Conservation (phyloP, 2,329 filamentous ascomycete species). For the Xylaria sp. region DNA sequence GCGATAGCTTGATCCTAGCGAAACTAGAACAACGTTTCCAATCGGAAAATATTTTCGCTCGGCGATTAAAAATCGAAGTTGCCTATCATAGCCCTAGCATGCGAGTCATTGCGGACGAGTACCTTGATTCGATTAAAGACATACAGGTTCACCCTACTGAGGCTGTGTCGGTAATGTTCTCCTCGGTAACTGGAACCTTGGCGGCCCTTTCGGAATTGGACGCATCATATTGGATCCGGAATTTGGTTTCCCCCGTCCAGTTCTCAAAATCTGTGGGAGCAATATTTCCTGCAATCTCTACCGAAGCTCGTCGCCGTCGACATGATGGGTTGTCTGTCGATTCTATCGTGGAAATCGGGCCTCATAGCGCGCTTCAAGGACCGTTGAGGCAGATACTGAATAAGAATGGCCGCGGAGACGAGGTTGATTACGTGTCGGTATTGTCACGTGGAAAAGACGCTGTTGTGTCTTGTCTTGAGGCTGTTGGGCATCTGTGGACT, state of each 20-base stretch:
- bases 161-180: conserved; percentile 1
- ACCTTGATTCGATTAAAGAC: conserved; percentile 25
- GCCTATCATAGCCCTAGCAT: conserved; percentile 54
- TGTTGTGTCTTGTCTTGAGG: conserved; percentile 8
- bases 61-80: conserved; percentile 45
- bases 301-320: background rate
- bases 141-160: background rate
- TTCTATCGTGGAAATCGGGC: conserved; percentile 47
- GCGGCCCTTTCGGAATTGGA: conserved; percentile 5
- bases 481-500: conserved; percentile 1
- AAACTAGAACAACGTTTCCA: conserved; percentile 40
- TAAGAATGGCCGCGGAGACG: background rate
- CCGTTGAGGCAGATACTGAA: conserved; percentile 28
- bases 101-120: conserved; percentile 37
- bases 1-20: conserved; percentile 43
- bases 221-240: conserved; percentile 40
- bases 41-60: conserved; percentile 42
- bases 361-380: conserved; percentile 43
- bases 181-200: conserved; percentile 5
- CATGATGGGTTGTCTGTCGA: conserved; percentile 12
- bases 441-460: background rate
- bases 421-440: conserved; percentile 28
- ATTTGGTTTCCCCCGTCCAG: conserved; percentile 48
- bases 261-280: conserved; percentile 44
- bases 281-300: conserved; percentile 16